Evolutionary conservation across 768 basidiomycete species (phyloP), one percentile per base, ranked within the genome.

Genomic region (Pleurotus cornucopiae): DNA sequence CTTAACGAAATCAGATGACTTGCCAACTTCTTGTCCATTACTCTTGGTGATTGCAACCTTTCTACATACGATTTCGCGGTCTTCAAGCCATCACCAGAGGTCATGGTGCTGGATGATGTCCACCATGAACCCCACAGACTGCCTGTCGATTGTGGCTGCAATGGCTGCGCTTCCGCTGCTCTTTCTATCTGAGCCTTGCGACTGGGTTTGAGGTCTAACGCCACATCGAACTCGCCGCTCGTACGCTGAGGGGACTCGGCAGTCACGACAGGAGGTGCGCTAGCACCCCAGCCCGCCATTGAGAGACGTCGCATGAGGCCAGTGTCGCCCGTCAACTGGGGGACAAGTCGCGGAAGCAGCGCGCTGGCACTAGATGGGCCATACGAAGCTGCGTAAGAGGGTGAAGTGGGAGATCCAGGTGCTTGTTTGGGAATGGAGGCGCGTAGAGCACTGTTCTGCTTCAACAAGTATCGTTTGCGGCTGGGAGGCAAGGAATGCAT

Each of bases 1-100:
- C 94, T 84, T 14, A 98, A 75, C 1, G 87, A 84, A 43, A 93
- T 88, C 2, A 97, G 73, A 62, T 90, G 84, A 64, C 90, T 93
- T 49, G 81, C 76, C 23, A 94, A 76, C 63, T 82, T 84, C 39
- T 78, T 70, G 61, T 88, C 84, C 6, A 75, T 70, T 4, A 75
- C 61, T 62, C 78, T 89, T 49, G 74, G 75, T 13, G 69, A 76
- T 51, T 78, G 79, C 53, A 94, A 73, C 9, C 77, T 74, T 47
- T 84, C 78, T 39, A 86, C 82, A 69, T 88, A 90, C 72, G 79
- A 82, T 61, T 74, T 79, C 5, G 84, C 79, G 1, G 83, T 73
- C 62, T 79, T 76, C 37, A 63, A 64, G 23, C 71, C 69, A 57
- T 76, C 82, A 37, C 63, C 49, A 39, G 55, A 61, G 57, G 73